phyloP scores from a whole-genome alignment of 2,329 filamentous ascomycete genomes.

The Fusarium sambucinum region DNA sequence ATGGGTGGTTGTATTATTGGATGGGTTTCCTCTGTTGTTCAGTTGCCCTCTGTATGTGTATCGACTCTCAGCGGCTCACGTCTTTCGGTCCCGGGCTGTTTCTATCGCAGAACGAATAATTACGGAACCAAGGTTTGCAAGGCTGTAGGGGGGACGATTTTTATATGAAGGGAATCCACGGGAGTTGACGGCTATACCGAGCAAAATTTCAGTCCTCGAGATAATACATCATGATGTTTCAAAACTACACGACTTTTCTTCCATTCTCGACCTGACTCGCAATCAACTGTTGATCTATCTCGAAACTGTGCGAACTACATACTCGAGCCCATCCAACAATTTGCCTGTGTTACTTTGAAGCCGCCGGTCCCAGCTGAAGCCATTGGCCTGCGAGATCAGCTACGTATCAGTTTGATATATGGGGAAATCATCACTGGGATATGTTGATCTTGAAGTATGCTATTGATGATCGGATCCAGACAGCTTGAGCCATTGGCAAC shows the following conservation, averaged over 20 bases:
- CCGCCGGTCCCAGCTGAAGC: not conserved
- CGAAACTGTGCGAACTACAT: not conserved
- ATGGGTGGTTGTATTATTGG: conserved; percentile 55
- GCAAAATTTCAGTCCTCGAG: conserved; percentile 52
- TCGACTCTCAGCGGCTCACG: conserved; percentile 33
- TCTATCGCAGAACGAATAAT: conserved; percentile 37
- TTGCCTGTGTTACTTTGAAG: not conserved
- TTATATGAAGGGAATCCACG: conserved; percentile 42
- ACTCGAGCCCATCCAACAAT: not conserved
- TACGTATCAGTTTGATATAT: not conserved
- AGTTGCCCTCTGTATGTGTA: conserved; percentile 47
- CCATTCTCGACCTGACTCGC: not conserved
- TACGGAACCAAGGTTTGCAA: conserved; percentile 39
- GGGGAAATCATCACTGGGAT: not conserved
- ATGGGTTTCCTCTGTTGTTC: conserved; percentile 50
- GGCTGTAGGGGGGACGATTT: conserved; percentile 37
- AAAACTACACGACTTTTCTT: conserved; percentile 35
- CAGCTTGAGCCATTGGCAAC: no score
- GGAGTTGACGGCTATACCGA: conserved; percentile 52
- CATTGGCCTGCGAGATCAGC: not conserved
- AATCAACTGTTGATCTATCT: not conserved
- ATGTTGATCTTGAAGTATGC: no score
- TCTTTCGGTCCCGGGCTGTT: conserved; percentile 37
- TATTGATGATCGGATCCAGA: no score
- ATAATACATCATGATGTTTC: conserved; percentile 56